Conservation (phyloP, 2,329 filamentous ascomycete genomes). For the Emmonsiellopsis sp. region DNA sequence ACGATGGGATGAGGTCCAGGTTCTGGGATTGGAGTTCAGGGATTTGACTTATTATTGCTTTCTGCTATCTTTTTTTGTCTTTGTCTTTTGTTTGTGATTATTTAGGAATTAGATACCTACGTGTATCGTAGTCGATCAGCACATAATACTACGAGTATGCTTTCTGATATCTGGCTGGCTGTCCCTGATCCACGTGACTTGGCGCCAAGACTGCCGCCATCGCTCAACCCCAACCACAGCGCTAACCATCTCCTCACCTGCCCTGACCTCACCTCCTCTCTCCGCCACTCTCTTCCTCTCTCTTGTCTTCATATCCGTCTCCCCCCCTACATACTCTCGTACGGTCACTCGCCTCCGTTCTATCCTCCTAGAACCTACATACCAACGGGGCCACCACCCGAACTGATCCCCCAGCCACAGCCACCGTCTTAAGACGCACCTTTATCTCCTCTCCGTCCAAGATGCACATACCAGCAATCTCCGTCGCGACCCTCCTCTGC, state of each 20-base stretch:
- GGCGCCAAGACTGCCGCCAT: not conserved
- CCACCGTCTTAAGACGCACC: not conserved
- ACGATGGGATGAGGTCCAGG: constrained; percentile 1
- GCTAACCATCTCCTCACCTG: not conserved
- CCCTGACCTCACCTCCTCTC: not conserved
- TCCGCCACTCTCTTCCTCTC: not conserved
- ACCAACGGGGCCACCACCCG: too few species aligned
- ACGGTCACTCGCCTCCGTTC: too few species aligned
- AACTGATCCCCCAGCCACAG: not conserved
- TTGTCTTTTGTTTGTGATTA: not conserved
- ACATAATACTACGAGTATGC: not conserved
- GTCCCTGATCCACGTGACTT: too few species aligned
- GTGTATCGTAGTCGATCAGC: not conserved
- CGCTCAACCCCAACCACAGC: not conserved
- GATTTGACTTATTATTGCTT: not conserved
- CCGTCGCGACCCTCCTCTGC: constrained; percentile 35
- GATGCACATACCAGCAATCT: constrained; percentile 31
- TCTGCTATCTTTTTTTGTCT: not conserved
- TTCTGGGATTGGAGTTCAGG: not conserved
- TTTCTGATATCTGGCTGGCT: not conserved
- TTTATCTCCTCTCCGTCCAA: constrained; percentile 5
- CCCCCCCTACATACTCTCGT: not conserved
- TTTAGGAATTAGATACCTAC: constrained; percentile 1
- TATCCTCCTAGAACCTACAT: too few species aligned
- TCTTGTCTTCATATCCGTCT: constrained; percentile 1